Evolutionary conservation across 1,284 basidiomycete genomes (phyloP).

Genomic region (Cryptococcus wingfieldii): DNA sequence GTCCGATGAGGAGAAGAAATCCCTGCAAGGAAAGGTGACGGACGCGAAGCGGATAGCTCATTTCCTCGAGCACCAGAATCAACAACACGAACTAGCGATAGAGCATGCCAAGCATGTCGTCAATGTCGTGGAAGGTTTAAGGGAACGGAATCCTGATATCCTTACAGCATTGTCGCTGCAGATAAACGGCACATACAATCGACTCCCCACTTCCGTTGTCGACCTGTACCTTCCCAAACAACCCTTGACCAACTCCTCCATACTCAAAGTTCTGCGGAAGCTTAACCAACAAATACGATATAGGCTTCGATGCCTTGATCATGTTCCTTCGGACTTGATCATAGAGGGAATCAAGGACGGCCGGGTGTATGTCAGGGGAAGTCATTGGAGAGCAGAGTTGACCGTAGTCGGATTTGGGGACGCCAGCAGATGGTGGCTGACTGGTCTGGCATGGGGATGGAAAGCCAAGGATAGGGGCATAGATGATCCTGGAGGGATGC

Average conservation of each 20-base stretch:
- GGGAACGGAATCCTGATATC: conserved; percentile 44
- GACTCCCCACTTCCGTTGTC: conserved; percentile 32
- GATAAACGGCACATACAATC: conserved; percentile 30
- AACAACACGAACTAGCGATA: conserved; percentile 38
- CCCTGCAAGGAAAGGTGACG: conserved; percentile 33
- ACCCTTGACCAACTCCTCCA: conserved; percentile 25
- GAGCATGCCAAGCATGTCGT: conserved; percentile 35
- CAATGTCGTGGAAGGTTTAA: conserved; percentile 30
- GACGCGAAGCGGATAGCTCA: conserved; percentile 40
- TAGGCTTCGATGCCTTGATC: conserved; percentile 39
- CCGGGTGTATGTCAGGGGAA: conserved; percentile 24
- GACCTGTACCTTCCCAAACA: conserved; percentile 31
- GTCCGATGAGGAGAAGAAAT: conserved; percentile 10
- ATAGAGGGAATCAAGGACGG: conserved; percentile 38
- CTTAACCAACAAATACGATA: conserved; percentile 40
- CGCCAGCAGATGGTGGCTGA: conserved; percentile 41
- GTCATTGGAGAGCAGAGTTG: conserved; percentile 37
- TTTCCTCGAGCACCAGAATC: conserved; percentile 43
- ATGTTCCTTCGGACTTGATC: conserved; percentile 35
- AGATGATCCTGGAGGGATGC: conserved; percentile 21
- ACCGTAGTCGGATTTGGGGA: conserved; percentile 39
- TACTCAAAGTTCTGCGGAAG: conserved; percentile 29
- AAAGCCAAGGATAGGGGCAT: conserved; percentile 18
- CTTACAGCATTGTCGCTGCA: conserved; percentile 37
- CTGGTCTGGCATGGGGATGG: conserved; percentile 44